phyloP scores from a whole-genome alignment of 2,329 filamentous ascomycete species.

The Botrytis hyacinthi region DNA sequence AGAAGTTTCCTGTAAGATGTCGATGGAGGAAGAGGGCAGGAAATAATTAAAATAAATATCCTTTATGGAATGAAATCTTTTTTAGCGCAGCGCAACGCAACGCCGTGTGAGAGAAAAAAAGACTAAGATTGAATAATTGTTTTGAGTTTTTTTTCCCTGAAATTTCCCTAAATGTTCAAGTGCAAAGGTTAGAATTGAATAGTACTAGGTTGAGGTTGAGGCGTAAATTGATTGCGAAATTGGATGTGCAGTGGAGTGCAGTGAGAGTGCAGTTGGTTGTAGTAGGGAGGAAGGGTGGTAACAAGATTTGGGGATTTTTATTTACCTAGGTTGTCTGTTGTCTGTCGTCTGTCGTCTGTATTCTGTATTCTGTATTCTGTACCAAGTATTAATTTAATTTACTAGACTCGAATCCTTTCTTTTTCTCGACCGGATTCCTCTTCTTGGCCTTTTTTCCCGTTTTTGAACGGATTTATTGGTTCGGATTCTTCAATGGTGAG shows the following conservation, averaged over 20 bases:
- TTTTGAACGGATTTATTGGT: neutral
- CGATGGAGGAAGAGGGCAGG: neutral
- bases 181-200: slow-evolving; percentile 2
- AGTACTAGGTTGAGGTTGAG: neutral
- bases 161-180: neutral
- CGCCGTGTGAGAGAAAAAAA: neutral
- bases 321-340: neutral
- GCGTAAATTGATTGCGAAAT: neutral
- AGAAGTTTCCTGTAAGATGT: neutral
- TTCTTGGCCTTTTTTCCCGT: neutral
- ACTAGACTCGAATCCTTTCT: neutral
- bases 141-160: neutral
- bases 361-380: neutral
- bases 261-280: neutral
- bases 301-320: neutral
- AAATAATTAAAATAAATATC: neutral
- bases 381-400: neutral
- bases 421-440: neutral
- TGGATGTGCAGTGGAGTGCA: neutral
- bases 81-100: neutral
- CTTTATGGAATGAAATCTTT: neutral
- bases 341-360: neutral
- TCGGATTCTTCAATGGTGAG: neutral
- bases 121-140: neutral
- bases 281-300: neutral